These are phyloP conservation scores for Nevesoporus exiguus DNA, from an alignment of 768 basidiomycete genomes.

Conservation along the genomic window DNA sequence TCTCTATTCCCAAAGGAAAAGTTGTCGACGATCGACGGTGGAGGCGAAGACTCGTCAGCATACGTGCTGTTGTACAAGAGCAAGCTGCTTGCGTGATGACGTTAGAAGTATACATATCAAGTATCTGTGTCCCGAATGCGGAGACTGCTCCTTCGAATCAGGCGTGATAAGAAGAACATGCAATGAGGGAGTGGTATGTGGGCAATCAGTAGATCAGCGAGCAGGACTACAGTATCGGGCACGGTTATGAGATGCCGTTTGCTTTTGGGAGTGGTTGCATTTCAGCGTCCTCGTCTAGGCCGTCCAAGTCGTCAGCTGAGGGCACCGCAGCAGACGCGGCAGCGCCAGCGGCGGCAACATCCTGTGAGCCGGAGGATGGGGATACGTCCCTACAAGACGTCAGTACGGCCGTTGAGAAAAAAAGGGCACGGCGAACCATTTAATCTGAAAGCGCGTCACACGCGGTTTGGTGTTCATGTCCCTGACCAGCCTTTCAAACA, in stretches of 20 bases:
- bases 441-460: conserved; percentile 90
- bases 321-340: conserved; percentile 72
- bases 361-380: conserved; percentile 40
- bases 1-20: conserved; percentile 84
- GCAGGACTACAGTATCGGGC: neutral
- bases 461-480: conserved; percentile 90
- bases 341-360: conserved; percentile 50
- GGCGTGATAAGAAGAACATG: conserved; percentile 2
- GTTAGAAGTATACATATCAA: conserved; percentile 16
- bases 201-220: conserved; percentile 8
- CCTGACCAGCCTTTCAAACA: conserved; percentile 77
- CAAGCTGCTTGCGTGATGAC: conserved; percentile 40
- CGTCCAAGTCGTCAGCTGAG: conserved; percentile 64
- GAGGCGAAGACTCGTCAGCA: conserved; percentile 86
- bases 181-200: conserved; percentile 12
- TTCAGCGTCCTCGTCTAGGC: conserved; percentile 32
- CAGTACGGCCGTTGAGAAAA: neutral
- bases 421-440: conserved; percentile 53
- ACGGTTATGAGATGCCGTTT: conserved; percentile 24
- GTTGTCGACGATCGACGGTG: conserved; percentile 80
- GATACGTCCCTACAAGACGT: conserved; percentile 50
- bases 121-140: conserved; percentile 11
- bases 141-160: conserved; percentile 4
- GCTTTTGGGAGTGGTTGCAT: conserved; percentile 15
- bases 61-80: conserved; percentile 86